A percentile compares a stretch with the other conserved stretches of the same genome.
phyloP scores from a whole-genome alignment of 352 stramenopile genomes.

The Phytophthora idaei region DNA sequence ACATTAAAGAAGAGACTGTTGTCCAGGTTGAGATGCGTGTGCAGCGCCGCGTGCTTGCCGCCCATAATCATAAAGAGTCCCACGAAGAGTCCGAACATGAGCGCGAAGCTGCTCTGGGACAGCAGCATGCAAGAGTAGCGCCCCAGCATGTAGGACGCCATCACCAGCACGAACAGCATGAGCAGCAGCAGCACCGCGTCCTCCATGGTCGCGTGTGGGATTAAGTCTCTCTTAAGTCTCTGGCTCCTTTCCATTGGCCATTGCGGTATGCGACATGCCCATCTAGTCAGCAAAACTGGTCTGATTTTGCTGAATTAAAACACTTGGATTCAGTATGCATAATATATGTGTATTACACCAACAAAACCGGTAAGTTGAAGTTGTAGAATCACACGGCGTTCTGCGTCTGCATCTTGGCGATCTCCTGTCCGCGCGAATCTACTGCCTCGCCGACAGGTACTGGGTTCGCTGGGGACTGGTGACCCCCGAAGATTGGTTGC shows the following conservation, averaged over 20 bases:
- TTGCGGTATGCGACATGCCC: constrained; percentile 12
- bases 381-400: constrained; percentile 39
- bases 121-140: constrained; percentile 86
- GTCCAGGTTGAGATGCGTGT: constrained; percentile 84
- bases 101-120: constrained; percentile 86
- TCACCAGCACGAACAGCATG: constrained; percentile 89
- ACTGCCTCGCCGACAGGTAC: constrained; percentile 15
- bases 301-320: constrained; percentile 30
- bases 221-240: constrained; percentile 13
- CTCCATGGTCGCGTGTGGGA: constrained; percentile 50
- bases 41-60: constrained; percentile 66
- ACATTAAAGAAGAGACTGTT: constrained; percentile 91
- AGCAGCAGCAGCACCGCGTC: constrained; percentile 82
- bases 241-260: constrained; percentile 20
- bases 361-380: constrained; percentile 30
- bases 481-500: constrained; percentile 80
- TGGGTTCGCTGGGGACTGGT: constrained; percentile 16
- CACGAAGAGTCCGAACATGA: constrained; percentile 79
- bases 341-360: constrained; percentile 20
- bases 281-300: constrained; percentile 22
- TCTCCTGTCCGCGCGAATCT: constrained; percentile 20
- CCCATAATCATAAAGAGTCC: constrained; percentile 73
- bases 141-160: constrained; percentile 88
- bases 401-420: constrained; percentile 38
- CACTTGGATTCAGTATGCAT: constrained; percentile 22